Conservation (phyloP, 164 flowering plant genomes). For the Amborella trichopoda region DNA sequence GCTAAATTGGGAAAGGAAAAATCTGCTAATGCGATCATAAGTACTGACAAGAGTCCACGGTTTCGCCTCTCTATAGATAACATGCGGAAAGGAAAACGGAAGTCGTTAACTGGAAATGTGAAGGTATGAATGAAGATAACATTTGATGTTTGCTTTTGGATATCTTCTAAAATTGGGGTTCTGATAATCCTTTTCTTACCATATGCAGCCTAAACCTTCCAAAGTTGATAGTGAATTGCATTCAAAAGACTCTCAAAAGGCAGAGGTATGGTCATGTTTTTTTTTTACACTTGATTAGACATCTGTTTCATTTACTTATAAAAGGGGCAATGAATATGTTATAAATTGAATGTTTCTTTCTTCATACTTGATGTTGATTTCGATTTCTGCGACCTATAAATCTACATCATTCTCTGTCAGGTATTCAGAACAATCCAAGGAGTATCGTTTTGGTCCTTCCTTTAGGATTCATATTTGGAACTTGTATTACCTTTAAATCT, state of each 20-base stretch:
- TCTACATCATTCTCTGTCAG: too few relatives aligned
- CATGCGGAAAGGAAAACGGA: slow-evolving; percentile 23
- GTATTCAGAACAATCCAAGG: too few relatives aligned
- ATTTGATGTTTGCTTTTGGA: background rate
- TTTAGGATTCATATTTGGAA: too few relatives aligned
- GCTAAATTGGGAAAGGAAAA: slow-evolving; percentile 16
- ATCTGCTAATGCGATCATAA: slow-evolving; percentile 10
- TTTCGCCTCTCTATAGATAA: slow-evolving; percentile 12
- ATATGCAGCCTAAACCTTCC: slow-evolving; percentile 12
- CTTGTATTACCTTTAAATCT: too few relatives aligned
- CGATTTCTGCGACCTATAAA: too few relatives aligned
- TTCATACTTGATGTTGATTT: too few relatives aligned
- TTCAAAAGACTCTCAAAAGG: slow-evolving; percentile 15
- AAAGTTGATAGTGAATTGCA: slow-evolving; percentile 18
- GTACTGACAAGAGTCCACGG: too few relatives aligned
- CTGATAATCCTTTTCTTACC: slow-evolving; percentile 3
- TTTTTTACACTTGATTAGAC: slow-evolving; percentile 1
- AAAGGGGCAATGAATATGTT: too few relatives aligned
- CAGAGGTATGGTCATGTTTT: slow-evolving; percentile 21
- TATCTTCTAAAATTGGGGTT: too few relatives aligned
- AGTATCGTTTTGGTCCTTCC: too few relatives aligned
- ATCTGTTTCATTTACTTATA: too few relatives aligned
- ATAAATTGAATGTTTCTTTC: too few relatives aligned
- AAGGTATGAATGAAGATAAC: slow-evolving; percentile 3
- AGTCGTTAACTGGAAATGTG: slow-evolving; percentile 29